Conservation (phyloP, 2,329 filamentous ascomycete species). For the Neopestalotiopsis sp. region DNA sequence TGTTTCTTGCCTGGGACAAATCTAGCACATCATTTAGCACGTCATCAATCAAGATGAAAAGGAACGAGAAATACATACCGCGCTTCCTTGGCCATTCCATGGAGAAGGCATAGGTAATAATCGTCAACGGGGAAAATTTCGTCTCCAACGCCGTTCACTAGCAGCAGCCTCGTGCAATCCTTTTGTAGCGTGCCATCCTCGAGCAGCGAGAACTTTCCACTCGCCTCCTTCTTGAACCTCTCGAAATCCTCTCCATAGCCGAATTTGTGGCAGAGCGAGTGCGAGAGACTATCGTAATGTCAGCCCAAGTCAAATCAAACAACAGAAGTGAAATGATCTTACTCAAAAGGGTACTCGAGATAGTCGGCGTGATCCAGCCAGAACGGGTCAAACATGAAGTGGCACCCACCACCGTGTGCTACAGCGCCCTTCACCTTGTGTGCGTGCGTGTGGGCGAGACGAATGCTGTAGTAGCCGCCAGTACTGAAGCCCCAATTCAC, state of each 20-base stretch:
- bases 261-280: slow-evolving; percentile 36
- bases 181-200: slow-evolving; percentile 59
- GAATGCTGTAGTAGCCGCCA: slow-evolving; percentile 63
- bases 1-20: slow-evolving; percentile 38
- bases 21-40: slow-evolving; percentile 23
- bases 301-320: not conserved
- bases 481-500: slow-evolving; percentile 63
- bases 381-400: slow-evolving; percentile 60
- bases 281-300: slow-evolving; percentile 27
- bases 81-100: slow-evolving; percentile 58
- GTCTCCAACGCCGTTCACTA: slow-evolving; percentile 64
- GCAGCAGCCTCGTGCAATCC: slow-evolving; percentile 51
- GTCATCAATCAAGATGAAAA: not conserved
- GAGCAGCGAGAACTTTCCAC: slow-evolving; percentile 57
- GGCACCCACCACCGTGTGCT: slow-evolving; percentile 60
- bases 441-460: slow-evolving; percentile 62
- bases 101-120: slow-evolving; percentile 58
- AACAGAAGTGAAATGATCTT: slow-evolving; percentile 21
- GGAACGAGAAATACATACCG: slow-evolving; percentile 26
- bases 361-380: slow-evolving; percentile 62
- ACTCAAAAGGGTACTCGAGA: slow-evolving; percentile 66
- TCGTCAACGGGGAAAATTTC: slow-evolving; percentile 69
- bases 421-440: slow-evolving; percentile 56
- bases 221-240: slow-evolving; percentile 37
- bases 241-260: slow-evolving; percentile 34